Base-by-base conservation (phyloP, 352 stramenopile genomes). In the Pythium scleroteichum region DNA sequence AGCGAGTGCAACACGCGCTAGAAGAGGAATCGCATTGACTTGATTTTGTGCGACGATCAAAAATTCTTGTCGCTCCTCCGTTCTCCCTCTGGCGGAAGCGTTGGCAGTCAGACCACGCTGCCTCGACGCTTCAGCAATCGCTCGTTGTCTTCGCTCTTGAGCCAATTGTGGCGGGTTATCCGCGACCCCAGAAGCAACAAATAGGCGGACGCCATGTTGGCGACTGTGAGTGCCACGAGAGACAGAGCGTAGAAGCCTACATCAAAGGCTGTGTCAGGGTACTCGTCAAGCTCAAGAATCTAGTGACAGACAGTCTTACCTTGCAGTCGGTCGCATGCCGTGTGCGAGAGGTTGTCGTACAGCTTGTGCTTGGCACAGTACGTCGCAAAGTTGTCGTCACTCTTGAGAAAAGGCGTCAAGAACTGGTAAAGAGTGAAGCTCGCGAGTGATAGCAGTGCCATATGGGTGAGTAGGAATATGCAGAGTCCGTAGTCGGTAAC, bases 101-200 rank as follows among this genome's bases (percentile, higher is more conserved):
- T 39, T 39, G 8, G 8, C 6, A 17, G 8, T 58, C 39, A 66
- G 4, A 51, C 52, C 19, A 63, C 24, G 9, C 53, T 69, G 35
- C 44, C 51, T 20, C 50, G 49, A 52, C 69, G 52, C 62, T 82
- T 82, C 55, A 77, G 68, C 45, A 82, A 45, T 6, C 48, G 47
- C 20, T 57, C 51, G 57, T 69, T 61, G 56, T 79, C 62, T 19
- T 55, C 68, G 38, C 23, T 65, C 7, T 24, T 53, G 27, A 60
- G 57, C 71, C 73, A 82, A 55, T 82, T 70, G 38, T 68, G 57
- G 42, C 64, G 74, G 19, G 71, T 82, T 68, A 82, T 82, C 24
- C 74, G 33, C 40, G 74, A 70, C 23, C 71, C 74, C 1, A 82
- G 74, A 1, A 82, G 63, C 38, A 82, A 50, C 40, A 78, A 62